Evolutionary conservation across 805 yeast genomes (phyloP).

Genomic region (Wickerhamomyces queroliae): DNA sequence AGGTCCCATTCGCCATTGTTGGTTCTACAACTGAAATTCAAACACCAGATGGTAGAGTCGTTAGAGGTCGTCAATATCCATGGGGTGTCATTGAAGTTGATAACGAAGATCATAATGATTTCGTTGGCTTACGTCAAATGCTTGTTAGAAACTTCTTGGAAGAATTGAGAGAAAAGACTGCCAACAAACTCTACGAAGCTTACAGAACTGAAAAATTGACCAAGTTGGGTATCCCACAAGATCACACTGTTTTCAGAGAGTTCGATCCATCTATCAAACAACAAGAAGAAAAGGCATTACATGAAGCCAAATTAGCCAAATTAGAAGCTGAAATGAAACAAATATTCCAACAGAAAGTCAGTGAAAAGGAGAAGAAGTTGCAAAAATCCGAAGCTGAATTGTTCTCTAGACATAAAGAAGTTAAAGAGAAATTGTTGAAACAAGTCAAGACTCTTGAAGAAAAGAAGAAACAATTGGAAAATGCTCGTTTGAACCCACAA

Average conservation of each 20-base stretch:
- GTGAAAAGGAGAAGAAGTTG: slow-evolving; percentile 94
- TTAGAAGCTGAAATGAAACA: slow-evolving; percentile 96
- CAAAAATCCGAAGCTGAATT: slow-evolving; percentile 96
- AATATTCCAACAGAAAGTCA: slow-evolving; percentile 93
- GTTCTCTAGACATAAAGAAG: slow-evolving; percentile 92
- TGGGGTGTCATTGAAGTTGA: slow-evolving; percentile 98
- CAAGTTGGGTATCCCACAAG: slow-evolving; percentile 86
- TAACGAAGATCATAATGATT: slow-evolving; percentile 90
- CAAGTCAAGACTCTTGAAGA: slow-evolving; percentile 90
- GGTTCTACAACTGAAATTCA: slow-evolving; percentile 78
- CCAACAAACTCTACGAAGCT: slow-evolving; percentile 71
- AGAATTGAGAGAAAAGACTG: slow-evolving; percentile 85
- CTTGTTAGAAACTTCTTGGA: slow-evolving; percentile 87
- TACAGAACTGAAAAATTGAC: slow-evolving; percentile 81
- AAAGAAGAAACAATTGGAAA: slow-evolving; percentile 76
- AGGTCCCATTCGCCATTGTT: slow-evolving; percentile 88
- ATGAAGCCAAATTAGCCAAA: slow-evolving; percentile 89
- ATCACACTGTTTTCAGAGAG: slow-evolving; percentile 86
- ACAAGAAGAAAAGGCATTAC: slow-evolving; percentile 88
- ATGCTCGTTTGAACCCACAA: slow-evolving; percentile 42
- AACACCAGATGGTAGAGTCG: slow-evolving; percentile 65
- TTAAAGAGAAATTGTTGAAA: slow-evolving; percentile 88
- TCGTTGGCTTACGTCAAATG: slow-evolving; percentile 81
- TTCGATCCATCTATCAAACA: slow-evolving; percentile 90
- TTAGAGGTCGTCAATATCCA: slow-evolving; percentile 91